These are phyloP conservation scores for Fonsecaea monophora DNA, from an alignment of 2,329 filamentous ascomycete species.

Conservation along the genomic window DNA sequence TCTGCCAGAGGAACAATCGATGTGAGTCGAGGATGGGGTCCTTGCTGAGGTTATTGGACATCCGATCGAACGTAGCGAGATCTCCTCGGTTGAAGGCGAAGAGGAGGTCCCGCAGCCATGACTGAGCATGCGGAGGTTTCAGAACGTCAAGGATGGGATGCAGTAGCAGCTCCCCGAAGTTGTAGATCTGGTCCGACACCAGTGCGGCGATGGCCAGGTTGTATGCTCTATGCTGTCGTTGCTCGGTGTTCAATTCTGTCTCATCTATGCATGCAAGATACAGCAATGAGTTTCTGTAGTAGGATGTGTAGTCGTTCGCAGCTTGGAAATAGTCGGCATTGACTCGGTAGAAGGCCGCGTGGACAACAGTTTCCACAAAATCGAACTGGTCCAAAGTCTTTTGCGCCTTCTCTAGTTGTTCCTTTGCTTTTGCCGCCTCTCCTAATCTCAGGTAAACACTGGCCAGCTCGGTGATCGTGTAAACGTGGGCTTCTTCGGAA, in stretches of 20 bases:
- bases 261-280: slow-evolving; percentile 95
- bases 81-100: slow-evolving; percentile 98
- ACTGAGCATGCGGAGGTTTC: slow-evolving; percentile 61
- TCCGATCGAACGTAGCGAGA: slow-evolving; percentile 80
- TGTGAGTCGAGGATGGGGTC: slow-evolving; percentile 81
- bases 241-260: slow-evolving; percentile 71
- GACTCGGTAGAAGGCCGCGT: slow-evolving; percentile 94
- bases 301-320: slow-evolving; percentile 91
- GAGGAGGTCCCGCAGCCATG: slow-evolving; percentile 93
- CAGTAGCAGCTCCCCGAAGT: slow-evolving; percentile 97
- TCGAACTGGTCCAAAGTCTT: slow-evolving; percentile 89
- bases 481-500: slow-evolving; percentile 94
- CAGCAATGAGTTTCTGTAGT: slow-evolving; percentile 96
- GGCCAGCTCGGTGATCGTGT: slow-evolving; percentile 88
- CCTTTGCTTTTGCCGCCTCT: slow-evolving; percentile 81
- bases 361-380: slow-evolving; percentile 91
- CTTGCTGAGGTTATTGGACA: slow-evolving; percentile 79
- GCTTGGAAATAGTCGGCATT: slow-evolving; percentile 94
- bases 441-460: slow-evolving; percentile 81
- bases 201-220: slow-evolving; percentile 91
- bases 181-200: slow-evolving; percentile 95
- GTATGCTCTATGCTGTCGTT: slow-evolving; percentile 84
- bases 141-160: slow-evolving; percentile 94
- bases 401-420: slow-evolving; percentile 86
- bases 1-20: slow-evolving; percentile 86